phyloP scores from a whole-genome alignment of 805 yeast species.

The Lipomyces chichibuensis region DNA sequence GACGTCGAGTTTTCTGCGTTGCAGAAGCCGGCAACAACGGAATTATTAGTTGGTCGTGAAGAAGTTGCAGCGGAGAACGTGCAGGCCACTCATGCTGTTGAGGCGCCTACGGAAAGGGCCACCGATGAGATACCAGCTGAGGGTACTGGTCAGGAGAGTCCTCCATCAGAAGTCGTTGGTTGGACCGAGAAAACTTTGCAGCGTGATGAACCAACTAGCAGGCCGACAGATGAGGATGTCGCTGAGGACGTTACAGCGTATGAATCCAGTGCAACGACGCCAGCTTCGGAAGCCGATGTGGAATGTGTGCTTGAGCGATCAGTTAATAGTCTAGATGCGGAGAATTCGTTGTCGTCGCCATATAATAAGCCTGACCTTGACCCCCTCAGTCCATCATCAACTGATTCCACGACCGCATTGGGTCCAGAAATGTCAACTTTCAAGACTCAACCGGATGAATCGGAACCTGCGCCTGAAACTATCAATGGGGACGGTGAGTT shows the following conservation, averaged over 20 bases:
- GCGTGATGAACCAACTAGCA: not conserved
- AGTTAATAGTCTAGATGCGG: not conserved
- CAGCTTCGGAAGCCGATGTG: not conserved
- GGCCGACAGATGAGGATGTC: not conserved
- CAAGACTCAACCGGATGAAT: not conserved
- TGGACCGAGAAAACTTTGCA: not conserved
- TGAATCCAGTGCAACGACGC: not conserved
- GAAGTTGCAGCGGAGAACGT: conserved; percentile 11
- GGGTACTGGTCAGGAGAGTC: not conserved
- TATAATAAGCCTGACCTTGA: not conserved
- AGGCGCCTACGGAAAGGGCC: not conserved
- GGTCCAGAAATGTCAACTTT: not conserved
- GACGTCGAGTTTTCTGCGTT: conserved; percentile 15
- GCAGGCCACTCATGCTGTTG: conserved; percentile 6
- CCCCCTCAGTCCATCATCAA: not conserved
- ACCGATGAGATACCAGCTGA: not conserved
- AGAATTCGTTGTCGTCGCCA: not conserved
- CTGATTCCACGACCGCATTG: not conserved
- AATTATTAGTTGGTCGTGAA: no score
- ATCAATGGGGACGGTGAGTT: conserved; percentile 19
- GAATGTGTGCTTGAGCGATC: not conserved
- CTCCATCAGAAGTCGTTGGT: not conserved
- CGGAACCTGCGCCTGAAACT: conserved; percentile 1
- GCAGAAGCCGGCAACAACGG: conserved; percentile 17
- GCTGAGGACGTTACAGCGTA: not conserved